Evolutionary conservation across 768 basidiomycete genomes (phyloP).

Genomic region (Lactifluus volemus): DNA sequence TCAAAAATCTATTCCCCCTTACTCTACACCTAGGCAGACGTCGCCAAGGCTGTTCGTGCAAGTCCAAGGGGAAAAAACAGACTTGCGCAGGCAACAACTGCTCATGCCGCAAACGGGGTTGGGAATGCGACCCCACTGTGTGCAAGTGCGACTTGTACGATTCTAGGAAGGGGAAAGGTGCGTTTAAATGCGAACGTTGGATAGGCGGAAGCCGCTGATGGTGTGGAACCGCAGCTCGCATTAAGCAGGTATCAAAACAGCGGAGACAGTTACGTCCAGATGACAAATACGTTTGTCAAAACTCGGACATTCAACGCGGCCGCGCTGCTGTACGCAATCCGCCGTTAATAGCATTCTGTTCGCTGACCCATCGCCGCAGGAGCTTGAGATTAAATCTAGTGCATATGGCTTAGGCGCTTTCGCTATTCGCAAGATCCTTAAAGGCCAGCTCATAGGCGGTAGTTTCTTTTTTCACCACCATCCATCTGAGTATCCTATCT

Average conservation of each 20-base stretch:
- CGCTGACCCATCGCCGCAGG: background rate
- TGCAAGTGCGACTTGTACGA: constrained; percentile 41
- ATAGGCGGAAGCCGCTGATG: background rate
- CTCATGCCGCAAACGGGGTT: constrained; percentile 38
- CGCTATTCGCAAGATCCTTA: constrained; percentile 1
- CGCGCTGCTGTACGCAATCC: background rate
- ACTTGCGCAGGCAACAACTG: constrained; percentile 34
- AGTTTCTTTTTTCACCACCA: background rate
- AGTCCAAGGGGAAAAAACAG: background rate
- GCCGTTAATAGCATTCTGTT: background rate
- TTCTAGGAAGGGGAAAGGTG: constrained; percentile 18
- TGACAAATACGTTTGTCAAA: background rate
- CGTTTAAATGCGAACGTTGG: background rate
- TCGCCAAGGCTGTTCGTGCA: constrained; percentile 47
- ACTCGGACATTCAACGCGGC: constrained; percentile 12
- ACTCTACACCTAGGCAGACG: constrained; percentile 35
- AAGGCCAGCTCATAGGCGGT: constrained; percentile 22
- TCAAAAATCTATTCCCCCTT: background rate
- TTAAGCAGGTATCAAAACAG: background rate
- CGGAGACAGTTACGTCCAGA: background rate
- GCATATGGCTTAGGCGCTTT: constrained; percentile 49
- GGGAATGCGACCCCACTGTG: constrained; percentile 65
- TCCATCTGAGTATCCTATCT: background rate
- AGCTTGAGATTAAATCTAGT: constrained; percentile 13
- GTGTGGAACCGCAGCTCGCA: background rate